Conservation (phyloP, 768 basidiomycete genomes). For the Lactifluus rugatus region DNA sequence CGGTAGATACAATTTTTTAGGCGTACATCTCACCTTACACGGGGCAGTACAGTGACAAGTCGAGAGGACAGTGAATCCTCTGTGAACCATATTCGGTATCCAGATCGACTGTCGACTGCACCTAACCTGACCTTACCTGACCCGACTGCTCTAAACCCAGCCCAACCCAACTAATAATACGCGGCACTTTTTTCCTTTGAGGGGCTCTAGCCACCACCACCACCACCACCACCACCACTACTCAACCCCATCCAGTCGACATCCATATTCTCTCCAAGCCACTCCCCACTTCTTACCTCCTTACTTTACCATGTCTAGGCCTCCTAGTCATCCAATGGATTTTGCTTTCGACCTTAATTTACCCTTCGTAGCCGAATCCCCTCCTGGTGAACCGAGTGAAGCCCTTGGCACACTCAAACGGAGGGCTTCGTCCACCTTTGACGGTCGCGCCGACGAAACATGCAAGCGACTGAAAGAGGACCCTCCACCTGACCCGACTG, state of each 20-base stretch:
- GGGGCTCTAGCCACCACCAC: background rate
- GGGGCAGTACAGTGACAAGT: too few species aligned
- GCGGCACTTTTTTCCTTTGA: background rate
- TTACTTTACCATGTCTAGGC: background rate
- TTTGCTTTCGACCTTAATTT: constrained; percentile 30
- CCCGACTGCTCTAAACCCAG: background rate
- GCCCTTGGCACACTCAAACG: constrained; percentile 14
- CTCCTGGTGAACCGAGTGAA: constrained; percentile 2
- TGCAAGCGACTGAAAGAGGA: constrained; percentile 19
- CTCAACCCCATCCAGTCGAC: background rate
- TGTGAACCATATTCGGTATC: constrained; percentile 5
- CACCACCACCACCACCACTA: background rate
- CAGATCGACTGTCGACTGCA: background rate
- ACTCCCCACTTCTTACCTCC: background rate
- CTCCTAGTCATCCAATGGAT: constrained; percentile 29
- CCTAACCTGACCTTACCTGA: background rate
- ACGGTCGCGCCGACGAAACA: constrained; percentile 4
- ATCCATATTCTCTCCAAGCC: background rate
- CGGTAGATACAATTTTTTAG: background rate
- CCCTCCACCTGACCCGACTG: constrained; percentile 7
- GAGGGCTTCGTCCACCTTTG: constrained; percentile 17
- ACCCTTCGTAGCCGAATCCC: background rate
- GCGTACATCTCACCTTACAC: background rate
- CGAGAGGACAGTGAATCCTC: too few species aligned
- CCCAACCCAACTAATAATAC: background rate